Evolutionary conservation across 176 grass and related monocot species (phyloP).

Genomic region (Hordeum marinum): DNA sequence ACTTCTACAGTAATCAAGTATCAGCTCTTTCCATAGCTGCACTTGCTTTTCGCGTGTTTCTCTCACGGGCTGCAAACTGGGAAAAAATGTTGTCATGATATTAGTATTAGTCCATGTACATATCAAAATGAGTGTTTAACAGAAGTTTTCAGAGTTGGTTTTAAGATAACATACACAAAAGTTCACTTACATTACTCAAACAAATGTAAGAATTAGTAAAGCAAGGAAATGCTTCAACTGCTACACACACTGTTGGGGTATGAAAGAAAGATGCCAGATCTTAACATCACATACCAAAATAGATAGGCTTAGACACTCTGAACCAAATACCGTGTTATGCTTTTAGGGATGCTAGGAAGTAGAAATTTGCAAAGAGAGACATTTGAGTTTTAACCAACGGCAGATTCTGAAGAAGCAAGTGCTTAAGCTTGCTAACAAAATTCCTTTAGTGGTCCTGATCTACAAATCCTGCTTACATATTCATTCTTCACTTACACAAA

Average conservation of each 20-base stretch:
- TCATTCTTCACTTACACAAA: neutral
- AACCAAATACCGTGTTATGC: neutral
- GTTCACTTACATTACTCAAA: neutral
- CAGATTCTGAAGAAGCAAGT: neutral
- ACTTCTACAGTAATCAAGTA: slow-evolving; percentile 88
- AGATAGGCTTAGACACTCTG: neutral
- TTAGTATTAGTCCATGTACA: neutral
- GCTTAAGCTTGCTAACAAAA: neutral
- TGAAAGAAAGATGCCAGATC: neutral
- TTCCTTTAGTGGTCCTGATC: neutral
- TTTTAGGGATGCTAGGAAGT: neutral
- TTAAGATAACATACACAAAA: neutral
- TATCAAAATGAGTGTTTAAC: neutral
- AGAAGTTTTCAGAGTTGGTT: neutral
- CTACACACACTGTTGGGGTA: neutral
- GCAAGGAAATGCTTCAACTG: neutral
- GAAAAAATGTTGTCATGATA: slow-evolving; percentile 17
- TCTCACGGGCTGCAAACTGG: slow-evolving; percentile 86
- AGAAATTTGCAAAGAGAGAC: neutral
- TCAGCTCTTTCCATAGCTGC: slow-evolving; percentile 92
- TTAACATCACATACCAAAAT: too few relatives aligned
- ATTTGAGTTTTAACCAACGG: neutral
- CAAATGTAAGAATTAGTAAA: slow-evolving; percentile 7
- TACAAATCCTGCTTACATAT: neutral
- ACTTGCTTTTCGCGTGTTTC: slow-evolving; percentile 93